Conservation (phyloP, 257 asterid species). For the Solanum chiquidenum region DNA sequence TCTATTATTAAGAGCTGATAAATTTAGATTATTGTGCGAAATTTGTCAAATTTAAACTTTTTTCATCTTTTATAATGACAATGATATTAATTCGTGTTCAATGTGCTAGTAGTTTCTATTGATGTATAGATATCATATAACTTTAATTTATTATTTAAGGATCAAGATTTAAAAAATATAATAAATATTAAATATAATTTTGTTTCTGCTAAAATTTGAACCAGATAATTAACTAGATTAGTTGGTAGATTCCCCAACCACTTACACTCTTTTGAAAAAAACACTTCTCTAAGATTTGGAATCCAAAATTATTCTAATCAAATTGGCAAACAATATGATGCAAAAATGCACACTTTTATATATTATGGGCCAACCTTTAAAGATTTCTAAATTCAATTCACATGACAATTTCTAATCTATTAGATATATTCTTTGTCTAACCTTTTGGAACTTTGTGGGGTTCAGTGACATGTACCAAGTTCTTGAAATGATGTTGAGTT, state of each 20-base stretch:
- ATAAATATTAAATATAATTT: neutral
- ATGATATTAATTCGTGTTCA: neutral
- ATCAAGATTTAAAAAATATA: too few species aligned
- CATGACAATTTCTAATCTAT: neutral
- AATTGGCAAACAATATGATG: neutral
- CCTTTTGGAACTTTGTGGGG: neutral
- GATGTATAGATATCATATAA: neutral
- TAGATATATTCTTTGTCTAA: neutral
- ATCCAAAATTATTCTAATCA: neutral
- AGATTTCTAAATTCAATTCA: neutral
- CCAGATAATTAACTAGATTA: neutral
- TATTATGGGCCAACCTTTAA: neutral
- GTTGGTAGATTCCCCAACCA: neutral
- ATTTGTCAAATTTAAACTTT: neutral
- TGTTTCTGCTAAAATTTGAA: neutral
- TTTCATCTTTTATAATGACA: neutral
- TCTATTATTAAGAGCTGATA: neutral
- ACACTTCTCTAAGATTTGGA: neutral
- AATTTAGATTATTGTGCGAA: neutral
- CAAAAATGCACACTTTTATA: neutral
- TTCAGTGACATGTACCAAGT: neutral
- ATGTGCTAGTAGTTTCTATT: neutral
- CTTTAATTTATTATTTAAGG: neutral
- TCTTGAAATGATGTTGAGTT: neutral
- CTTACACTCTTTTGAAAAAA: neutral